Evolutionary conservation across 768 basidiomycete genomes (phyloP), one percentile per base, ranked within the genome.

Genomic region (Hemileccinum rubropunctum): DNA sequence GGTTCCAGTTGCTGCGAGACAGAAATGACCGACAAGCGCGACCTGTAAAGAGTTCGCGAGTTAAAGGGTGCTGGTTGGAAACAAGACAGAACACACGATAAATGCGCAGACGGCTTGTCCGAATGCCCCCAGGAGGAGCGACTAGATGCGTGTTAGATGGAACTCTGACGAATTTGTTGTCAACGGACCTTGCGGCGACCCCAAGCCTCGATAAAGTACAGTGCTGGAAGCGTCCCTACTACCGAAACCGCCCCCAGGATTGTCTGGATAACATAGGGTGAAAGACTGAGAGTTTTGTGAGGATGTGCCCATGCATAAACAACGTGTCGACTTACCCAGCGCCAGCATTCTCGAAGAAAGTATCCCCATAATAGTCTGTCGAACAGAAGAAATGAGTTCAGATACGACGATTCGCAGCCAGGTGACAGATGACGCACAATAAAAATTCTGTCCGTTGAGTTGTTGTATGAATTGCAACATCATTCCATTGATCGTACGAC

Each of bases 391-490:
- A n/a, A 44, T 63, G 54, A 27, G 42, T 64, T 65, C 13, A 38
- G 13, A 20, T 32, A 11, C 7, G 23, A 21, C 3, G 43, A 27
- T 40, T 10, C 20, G 6, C 23, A 38, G 2, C 9, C 13, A 33
- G 18, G 35, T 30, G n/a, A 20, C 30, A 45, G 33, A 6, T 3
- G 7, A 65, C 80, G 53, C 54, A 86, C 85, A 86, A 65, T 86
- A 87, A 68, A 88, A 88, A 63, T 87, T 89, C 65, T 91, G 87
- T 13, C 86, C 87, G 50, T 89, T 86, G 27, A 90, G 67, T 57
- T 90, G 87, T 56, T 90, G 87, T 45, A 91, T 81, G 60, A 89
- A 88, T 56, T 88, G 86, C 38, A 88, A 66, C 82, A 88, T 86
- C 82, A 88, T 86, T n/a, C 88, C 86, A 52, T 88, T 89, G 30